Percentiles rank a stretch among this genome's conserved stretches.
Conservation (phyloP, 1,284 basidiomycete species). For the Coniophora puteana region DNA sequence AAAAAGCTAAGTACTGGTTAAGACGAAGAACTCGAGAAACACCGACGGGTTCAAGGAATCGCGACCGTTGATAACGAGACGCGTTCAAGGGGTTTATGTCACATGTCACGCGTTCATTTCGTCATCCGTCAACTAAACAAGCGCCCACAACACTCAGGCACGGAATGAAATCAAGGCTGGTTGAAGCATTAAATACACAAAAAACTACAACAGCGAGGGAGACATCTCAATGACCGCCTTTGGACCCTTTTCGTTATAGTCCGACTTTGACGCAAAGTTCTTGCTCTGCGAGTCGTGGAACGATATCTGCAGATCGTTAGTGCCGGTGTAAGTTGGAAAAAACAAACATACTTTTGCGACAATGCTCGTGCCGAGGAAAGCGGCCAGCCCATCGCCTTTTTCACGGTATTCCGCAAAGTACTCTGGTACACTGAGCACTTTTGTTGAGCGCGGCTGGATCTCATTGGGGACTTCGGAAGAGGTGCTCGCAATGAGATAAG, state of each 20-base stretch:
- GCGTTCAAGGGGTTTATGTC: too few species aligned
- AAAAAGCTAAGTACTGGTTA: too few species aligned
- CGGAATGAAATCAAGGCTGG: too few species aligned
- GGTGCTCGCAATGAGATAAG: slow-evolving; percentile 62
- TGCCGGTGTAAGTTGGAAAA: neutral
- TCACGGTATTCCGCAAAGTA: slow-evolving; percentile 92
- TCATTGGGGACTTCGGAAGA: slow-evolving; percentile 65
- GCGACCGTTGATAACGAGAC: too few species aligned
- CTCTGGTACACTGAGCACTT: slow-evolving; percentile 78
- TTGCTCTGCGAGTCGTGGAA: slow-evolving; percentile 65
- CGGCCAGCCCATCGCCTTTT: slow-evolving; percentile 76
- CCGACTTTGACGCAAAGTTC: slow-evolving; percentile 73
- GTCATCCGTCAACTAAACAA: too few species aligned
- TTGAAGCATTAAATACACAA: too few species aligned
- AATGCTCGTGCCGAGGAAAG: slow-evolving; percentile 86
- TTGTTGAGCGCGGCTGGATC: slow-evolving; percentile 65
- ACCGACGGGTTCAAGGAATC: too few species aligned
- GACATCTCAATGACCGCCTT: slow-evolving; percentile 71
- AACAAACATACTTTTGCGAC: slow-evolving; percentile 68
- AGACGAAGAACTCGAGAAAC: too few species aligned
- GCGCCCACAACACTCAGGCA: too few species aligned
- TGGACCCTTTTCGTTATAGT: slow-evolving; percentile 71
- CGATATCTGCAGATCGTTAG: slow-evolving; percentile 30
- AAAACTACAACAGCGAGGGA: slow-evolving; percentile 62
- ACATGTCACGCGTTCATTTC: too few species aligned